Evolutionary conservation across 352 stramenopile genomes (phyloP).

Genomic region (Phytopythium helicoides): DNA sequence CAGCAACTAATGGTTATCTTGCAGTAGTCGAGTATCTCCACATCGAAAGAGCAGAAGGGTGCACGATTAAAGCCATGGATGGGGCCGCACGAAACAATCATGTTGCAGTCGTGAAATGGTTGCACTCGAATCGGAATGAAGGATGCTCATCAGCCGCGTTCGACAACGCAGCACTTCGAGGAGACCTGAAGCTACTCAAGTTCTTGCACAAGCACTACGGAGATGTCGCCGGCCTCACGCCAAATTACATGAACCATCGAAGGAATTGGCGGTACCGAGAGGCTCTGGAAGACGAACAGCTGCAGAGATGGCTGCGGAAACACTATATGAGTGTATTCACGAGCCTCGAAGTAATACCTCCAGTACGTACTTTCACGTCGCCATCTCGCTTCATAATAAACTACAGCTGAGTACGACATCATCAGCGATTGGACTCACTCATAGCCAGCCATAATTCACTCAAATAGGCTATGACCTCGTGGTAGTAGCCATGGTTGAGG

Average conservation of each 20-base stretch:
- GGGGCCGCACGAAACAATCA: constrained; percentile 4
- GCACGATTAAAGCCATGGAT: constrained; percentile 3
- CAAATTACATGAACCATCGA: too few species aligned
- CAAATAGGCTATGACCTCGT: too few species aligned
- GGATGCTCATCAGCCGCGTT: constrained; percentile 27
- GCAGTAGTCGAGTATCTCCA: constrained; percentile 18
- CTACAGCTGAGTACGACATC: too few species aligned
- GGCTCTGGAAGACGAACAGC: too few species aligned
- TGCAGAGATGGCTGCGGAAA: constrained; percentile 16
- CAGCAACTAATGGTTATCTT: constrained; percentile 16
- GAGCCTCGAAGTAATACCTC: too few species aligned
- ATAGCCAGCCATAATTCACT: too few species aligned
- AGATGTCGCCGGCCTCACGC: constrained; percentile 9
- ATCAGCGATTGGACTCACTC: too few species aligned
- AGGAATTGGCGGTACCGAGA: too few species aligned
- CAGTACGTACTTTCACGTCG: too few species aligned
- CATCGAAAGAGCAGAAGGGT: constrained; percentile 3
- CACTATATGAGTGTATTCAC: too few species aligned
- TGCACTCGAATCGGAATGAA: constrained; percentile 18
- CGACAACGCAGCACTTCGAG: constrained; percentile 17
- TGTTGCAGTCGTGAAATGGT: constrained; percentile 10
- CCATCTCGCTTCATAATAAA: too few species aligned
- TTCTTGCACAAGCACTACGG: constrained; percentile 23
- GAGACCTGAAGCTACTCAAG: constrained; percentile 23
- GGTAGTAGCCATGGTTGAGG: too few species aligned